Base-by-base conservation (phyloP, 805 yeast genomes). In the Blastobotrys peoriensis region DNA sequence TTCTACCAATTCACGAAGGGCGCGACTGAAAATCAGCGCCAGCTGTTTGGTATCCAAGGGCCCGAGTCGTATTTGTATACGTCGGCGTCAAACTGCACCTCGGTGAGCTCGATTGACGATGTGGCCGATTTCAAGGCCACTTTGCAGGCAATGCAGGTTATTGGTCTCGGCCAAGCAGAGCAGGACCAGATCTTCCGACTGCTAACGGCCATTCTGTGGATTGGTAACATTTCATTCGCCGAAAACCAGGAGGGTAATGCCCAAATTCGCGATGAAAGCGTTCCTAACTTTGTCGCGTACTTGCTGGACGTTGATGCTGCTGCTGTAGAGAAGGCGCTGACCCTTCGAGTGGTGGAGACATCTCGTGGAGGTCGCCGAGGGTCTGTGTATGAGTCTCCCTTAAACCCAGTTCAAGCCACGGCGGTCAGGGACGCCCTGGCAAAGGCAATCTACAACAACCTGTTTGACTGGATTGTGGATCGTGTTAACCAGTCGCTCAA, bases 401-500 rank as follows among this genome's bases (percentile, higher is more conserved):
- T 93, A 54, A 93, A 93, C 60, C 73, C 76, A 28, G 88, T 84
- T 1, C 99, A 93, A 66, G 98, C 98, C 2, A 46, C 58, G 4
- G 95, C 98, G 0, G 96, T 88, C 9, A 78, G 89, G 55, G 98
- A 93, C 65, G 96, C 97, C 3, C 70, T 93, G 40, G 96, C 98
- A 3, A 93, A 89, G 66, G 97, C 95, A 2, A 74, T 93, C 40
- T 93, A 93, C 69, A 87, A 80, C 62, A 89, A 89, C 58, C 68
- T 93, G 46, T 93, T 93, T 59, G 98, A 93, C 49, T 89, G 98
- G 97, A 88, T 93, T 58, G 98, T 93, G 15, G 85, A 73, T 44
- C 78, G 98, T 59, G 95, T 93, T 36, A 93, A 93, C 63, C 66
- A 70, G 38, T 85, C 97, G 0, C 73, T 93, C 56, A 78, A 78